These are phyloP conservation scores for Pseudogymnoascus sp. DNA, from an alignment of 2,329 filamentous ascomycete species.

Conservation along the genomic window DNA sequence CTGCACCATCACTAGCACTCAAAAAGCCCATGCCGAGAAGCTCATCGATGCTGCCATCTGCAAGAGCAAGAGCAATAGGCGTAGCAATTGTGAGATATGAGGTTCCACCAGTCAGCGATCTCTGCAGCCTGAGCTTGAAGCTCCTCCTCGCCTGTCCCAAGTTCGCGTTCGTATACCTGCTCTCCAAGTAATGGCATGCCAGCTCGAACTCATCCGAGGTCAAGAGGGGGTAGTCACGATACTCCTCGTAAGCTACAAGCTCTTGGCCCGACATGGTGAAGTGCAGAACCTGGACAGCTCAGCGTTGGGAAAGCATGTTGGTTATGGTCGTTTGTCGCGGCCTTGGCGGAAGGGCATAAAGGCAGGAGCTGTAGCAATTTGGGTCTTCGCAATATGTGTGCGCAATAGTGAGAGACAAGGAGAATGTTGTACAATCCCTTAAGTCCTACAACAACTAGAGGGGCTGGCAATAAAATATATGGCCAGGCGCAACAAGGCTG, in stretches of 20 bases:
- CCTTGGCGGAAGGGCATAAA: neutral
- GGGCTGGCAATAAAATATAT: slow-evolving; percentile 9
- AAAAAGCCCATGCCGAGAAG: slow-evolving; percentile 21
- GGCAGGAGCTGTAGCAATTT: neutral
- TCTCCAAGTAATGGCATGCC: slow-evolving; percentile 55
- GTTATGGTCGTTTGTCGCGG: neutral
- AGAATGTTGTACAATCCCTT: neutral
- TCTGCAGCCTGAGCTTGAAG: slow-evolving; percentile 47
- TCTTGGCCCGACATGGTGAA: slow-evolving; percentile 6
- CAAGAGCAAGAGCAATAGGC: slow-evolving; percentile 22
- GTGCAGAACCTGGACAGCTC: slow-evolving; percentile 1
- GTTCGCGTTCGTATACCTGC: slow-evolving; percentile 49
- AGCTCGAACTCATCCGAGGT: slow-evolving; percentile 54
- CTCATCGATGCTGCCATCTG: slow-evolving; percentile 24
- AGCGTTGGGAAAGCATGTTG: neutral
- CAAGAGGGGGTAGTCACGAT: slow-evolving; percentile 51
- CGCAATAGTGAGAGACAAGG: neutral
- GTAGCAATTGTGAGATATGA: slow-evolving; percentile 27
- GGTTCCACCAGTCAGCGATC: slow-evolving; percentile 22
- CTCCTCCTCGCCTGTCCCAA: slow-evolving; percentile 46
- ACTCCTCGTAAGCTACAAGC: slow-evolving; percentile 21
- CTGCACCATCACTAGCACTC: slow-evolving; percentile 13
- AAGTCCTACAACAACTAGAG: neutral
- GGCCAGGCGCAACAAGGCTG: slow-evolving; percentile 10
- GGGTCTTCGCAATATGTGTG: neutral